phyloP scores from a whole-genome alignment of 257 asterid species.

The Prunella vulgaris region DNA sequence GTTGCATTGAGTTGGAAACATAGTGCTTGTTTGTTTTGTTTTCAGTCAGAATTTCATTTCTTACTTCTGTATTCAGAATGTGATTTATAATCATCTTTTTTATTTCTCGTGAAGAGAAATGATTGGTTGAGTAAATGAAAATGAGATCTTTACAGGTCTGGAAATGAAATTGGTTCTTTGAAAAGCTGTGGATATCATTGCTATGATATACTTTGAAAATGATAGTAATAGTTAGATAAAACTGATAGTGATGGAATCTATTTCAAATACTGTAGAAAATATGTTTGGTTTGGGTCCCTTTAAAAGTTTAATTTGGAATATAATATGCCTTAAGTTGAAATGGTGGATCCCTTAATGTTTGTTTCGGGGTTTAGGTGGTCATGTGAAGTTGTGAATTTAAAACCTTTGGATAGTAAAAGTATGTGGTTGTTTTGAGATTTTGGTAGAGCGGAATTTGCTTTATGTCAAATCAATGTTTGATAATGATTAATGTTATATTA shows the following conservation, averaged over 20 bases:
- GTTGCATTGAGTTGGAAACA: background rate
- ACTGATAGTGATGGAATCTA: background rate
- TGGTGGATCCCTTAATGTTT: background rate
- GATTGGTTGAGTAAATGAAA: background rate
- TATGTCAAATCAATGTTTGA: no score
- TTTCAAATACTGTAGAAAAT: background rate
- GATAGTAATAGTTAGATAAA: background rate
- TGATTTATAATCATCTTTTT: background rate
- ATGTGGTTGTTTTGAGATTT: no score
- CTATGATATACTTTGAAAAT: background rate
- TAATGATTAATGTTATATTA: no score
- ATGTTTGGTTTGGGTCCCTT: background rate
- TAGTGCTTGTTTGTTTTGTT: background rate
- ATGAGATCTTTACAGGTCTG: background rate
- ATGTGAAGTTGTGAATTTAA: no score
- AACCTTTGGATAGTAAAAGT: no score
- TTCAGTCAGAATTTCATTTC: background rate
- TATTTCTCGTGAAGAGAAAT: background rate
- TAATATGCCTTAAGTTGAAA: background rate
- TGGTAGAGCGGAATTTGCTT: no score
- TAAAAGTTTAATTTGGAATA: background rate
- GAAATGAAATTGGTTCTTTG: background rate
- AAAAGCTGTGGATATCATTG: background rate
- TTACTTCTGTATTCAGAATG: background rate
- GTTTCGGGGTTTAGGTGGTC: no score